Evolutionary conservation across 2,329 filamentous ascomycete genomes (phyloP).

Genomic region (Elsinoe perseae): DNA sequence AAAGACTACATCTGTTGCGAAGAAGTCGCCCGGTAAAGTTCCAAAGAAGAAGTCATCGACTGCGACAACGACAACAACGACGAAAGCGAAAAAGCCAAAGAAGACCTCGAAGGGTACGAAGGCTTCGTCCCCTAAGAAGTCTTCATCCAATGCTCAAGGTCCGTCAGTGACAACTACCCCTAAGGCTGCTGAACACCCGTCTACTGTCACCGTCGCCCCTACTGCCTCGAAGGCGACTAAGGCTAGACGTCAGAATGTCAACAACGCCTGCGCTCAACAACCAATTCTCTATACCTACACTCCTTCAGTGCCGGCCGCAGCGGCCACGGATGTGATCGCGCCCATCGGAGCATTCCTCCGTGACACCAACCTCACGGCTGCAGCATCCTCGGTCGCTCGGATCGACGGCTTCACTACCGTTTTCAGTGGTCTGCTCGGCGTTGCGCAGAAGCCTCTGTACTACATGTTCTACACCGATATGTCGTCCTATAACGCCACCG

Average conservation of each 20-base stretch:
- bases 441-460: conserved; percentile 13
- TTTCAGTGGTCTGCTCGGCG: conserved; percentile 9
- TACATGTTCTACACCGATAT: conserved; percentile 20
- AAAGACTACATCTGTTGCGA: neutral
- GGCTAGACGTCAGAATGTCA: conserved; percentile 1
- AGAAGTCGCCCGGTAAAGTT: neutral
- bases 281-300: conserved; percentile 9
- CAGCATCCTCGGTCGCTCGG: neutral
- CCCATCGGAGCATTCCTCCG: neutral
- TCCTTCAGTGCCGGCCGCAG: neutral
- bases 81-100: neutral
- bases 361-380: neutral
- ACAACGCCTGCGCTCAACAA: neutral
- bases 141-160: neutral
- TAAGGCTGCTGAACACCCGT: neutral
- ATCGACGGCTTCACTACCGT: conserved; percentile 1
- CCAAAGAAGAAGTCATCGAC: neutral
- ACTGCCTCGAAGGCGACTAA: neutral
- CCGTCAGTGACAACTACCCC: neutral
- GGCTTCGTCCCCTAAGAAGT: neutral
- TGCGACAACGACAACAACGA: neutral
- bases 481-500: conserved; percentile 16
- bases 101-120: neutral
- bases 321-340: conserved; percentile 4
- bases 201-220: neutral